A percentile compares a stretch with the other conserved stretches of the same genome.
phyloP scores from a whole-genome alignment of 352 stramenopile genomes.

The Globisporangium viniferum region DNA sequence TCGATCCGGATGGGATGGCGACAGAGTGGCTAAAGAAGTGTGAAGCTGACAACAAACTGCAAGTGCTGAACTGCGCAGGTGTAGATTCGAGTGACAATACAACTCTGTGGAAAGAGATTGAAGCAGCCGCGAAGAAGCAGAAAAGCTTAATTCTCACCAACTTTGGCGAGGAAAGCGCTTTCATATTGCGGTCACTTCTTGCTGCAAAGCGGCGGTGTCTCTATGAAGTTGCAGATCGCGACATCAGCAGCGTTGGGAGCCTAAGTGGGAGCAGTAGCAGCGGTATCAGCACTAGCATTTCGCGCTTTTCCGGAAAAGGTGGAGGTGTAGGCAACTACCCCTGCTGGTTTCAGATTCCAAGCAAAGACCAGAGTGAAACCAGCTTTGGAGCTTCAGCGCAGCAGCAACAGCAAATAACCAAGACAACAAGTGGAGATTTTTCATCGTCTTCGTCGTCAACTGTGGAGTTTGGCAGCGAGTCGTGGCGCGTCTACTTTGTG shows the following conservation, averaged over 20 bases:
- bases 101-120: constrained; percentile 43
- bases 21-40: constrained; percentile 49
- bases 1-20: constrained; percentile 60
- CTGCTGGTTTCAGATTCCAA: constrained; percentile 16
- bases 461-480: constrained; percentile 43
- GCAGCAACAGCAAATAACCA: no score
- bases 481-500: constrained; percentile 45
- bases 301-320: background rate
- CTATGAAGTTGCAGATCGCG: constrained; percentile 48
- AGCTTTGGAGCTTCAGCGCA: no score
- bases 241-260: constrained; percentile 25
- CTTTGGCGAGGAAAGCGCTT: constrained; percentile 28
- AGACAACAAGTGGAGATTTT: background rate
- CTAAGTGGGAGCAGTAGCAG: constrained; percentile 16
- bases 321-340: background rate
- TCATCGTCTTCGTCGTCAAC: background rate
- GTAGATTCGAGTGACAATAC: constrained; percentile 14
- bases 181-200: constrained; percentile 36
- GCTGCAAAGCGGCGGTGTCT: constrained; percentile 39
- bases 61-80: constrained; percentile 7
- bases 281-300: background rate
- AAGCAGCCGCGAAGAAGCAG: constrained; percentile 35
- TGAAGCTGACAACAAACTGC: constrained; percentile 11
- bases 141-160: constrained; percentile 38
- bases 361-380: background rate